Percentiles rank a stretch among this genome's conserved stretches.
Evolutionary conservation across 352 stramenopile genomes (phyloP).

Genomic region (Pythium oligandrum): DNA sequence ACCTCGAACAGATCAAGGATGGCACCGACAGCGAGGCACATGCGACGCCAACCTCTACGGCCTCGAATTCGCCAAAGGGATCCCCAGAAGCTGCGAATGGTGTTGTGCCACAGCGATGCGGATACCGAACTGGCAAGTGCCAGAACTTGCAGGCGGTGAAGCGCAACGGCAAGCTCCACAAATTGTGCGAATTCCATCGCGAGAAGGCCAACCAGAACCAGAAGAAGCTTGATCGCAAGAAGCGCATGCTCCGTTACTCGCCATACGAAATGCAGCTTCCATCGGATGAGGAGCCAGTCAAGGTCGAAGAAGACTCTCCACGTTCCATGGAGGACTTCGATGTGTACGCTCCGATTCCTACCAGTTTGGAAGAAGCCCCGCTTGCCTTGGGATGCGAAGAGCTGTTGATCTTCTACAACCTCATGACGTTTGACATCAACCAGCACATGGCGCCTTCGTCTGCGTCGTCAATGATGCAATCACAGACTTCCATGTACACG

Average conservation of each 20-base stretch:
- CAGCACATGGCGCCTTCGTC: conserved; percentile 16
- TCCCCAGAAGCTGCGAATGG: conserved; percentile 14
- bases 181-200: conserved; percentile 81
- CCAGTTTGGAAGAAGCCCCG: conserved; percentile 59
- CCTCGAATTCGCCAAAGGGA: conserved; percentile 7
- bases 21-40: neutral
- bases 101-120: conserved; percentile 44
- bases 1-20: conserved; percentile 21
- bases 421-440: conserved; percentile 65
- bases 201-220: conserved; percentile 83
- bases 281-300: conserved; percentile 33
- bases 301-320: conserved; percentile 31
- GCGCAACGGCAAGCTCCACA: conserved; percentile 81
- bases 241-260: conserved; percentile 53
- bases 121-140: conserved; percentile 82
- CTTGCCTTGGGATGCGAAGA: conserved; percentile 57
- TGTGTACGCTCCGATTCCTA: conserved; percentile 34
- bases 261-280: conserved; percentile 32
- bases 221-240: conserved; percentile 85
- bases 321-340: conserved; percentile 43
- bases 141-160: conserved; percentile 75
- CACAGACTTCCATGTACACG: conserved; percentile 1
- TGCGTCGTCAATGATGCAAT: conserved; percentile 6
- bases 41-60: conserved; percentile 8
- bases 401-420: conserved; percentile 71